Percentiles rank a stretch among this genome's conserved stretches.
Evolutionary conservation across 306 rosid species (phyloP).

Genomic region (Herpetospermum pedunculosum): DNA sequence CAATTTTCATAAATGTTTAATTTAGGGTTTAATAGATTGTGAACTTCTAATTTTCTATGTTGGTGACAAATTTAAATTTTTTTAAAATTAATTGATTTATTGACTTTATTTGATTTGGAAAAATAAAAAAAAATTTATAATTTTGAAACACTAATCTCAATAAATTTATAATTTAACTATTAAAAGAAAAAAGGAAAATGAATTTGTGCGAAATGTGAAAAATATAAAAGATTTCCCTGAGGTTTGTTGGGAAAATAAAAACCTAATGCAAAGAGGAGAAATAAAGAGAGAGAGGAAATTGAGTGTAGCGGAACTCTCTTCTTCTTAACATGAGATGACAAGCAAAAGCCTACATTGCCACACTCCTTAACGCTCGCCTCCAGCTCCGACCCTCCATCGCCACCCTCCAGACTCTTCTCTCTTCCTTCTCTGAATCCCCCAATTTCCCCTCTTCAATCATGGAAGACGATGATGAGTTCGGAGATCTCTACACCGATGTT

Average conservation of each 20-base stretch:
- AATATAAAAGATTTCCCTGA: background rate
- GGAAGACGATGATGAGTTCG: conserved; percentile 99
- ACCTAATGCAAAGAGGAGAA: conserved; percentile 2
- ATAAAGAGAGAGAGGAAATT: background rate
- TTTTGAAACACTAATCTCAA: too few relatives aligned
- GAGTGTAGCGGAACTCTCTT: background rate
- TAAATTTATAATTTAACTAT: too few relatives aligned
- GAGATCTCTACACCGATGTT: conserved; percentile 94
- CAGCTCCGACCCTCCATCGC: conserved; percentile 17
- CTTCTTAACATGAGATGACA: background rate
- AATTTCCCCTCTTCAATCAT: conserved; percentile 19
- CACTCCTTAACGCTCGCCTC: conserved; percentile 10
- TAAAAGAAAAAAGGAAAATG: too few relatives aligned
- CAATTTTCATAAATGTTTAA: too few relatives aligned
- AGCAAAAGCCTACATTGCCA: conserved; percentile 8
- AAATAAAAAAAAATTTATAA: too few relatives aligned
- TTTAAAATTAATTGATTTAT: too few relatives aligned
- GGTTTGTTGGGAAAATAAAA: background rate
- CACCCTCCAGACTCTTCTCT: conserved; percentile 1
- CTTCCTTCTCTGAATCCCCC: background rate
- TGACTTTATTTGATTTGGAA: too few relatives aligned
- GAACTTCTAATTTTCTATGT: too few relatives aligned
- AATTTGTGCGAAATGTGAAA: too few relatives aligned
- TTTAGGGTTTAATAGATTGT: too few relatives aligned
- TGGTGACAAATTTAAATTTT: too few relatives aligned